Base-by-base conservation (phyloP, 352 stramenopile species). In the Albugo laibachii region DNA sequence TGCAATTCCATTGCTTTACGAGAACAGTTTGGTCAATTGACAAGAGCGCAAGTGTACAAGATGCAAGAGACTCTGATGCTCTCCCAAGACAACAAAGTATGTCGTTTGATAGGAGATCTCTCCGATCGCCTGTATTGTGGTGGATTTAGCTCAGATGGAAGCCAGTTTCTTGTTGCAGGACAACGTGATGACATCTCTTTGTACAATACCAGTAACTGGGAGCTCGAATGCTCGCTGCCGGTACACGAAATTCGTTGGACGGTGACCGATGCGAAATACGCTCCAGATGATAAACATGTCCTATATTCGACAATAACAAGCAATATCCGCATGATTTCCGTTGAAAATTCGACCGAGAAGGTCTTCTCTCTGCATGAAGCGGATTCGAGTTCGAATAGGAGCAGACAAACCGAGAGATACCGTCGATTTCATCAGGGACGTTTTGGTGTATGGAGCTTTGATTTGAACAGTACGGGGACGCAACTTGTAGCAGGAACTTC, bases 251-350 rank as follows among this genome's bases (percentile, higher is more conserved):
- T 85, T 15, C 77, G 71, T 20, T 91, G 78, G 78, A 87, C 78
- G 0, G 69, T 91, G 11, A 86, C 72, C 5, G 78, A 91, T 47
- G 78, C 78, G 44, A 84, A 84, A 54, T 91, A 87, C 51, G 79
- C 66, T 6, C 72, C 78, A 0, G 62, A 86, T 27, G 72, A 83
- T 52, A 61, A 61, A 13, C 66, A 62, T 50, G 65, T 85, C 11
- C 47, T 91, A 45, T 91, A 91, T 58, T 74, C 78, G 21, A 81
- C 59, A 13, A 87, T 91, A 49, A 85, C 73, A 48, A 83, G 61
- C 56, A 85, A 81, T 49, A 69, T 91, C 41, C 71, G 71, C 38
- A 83, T 91, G 70, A 73, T 87, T 37, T 68, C 57, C 42, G 63
- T 70, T 21, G n/a, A 20, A 18, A 60, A 80, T 51, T 78, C 63